Conservation (phyloP, 768 basidiomycete genomes). For the Auricularia cornea region DNA sequence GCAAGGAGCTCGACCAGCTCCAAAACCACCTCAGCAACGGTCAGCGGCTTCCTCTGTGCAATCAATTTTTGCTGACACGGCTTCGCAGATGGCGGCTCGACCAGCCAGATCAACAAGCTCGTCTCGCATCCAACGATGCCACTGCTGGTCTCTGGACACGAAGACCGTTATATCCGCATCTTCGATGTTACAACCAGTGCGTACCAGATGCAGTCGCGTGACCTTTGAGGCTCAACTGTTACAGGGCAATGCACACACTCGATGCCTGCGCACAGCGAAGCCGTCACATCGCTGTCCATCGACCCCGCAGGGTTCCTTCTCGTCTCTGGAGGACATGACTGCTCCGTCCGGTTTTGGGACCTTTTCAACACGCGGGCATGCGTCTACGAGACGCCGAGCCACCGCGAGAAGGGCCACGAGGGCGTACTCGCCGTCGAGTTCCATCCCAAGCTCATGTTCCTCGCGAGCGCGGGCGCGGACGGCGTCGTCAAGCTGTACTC, state of each 20-base stretch:
- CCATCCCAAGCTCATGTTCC: constrained; percentile 72
- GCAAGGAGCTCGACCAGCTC: constrained; percentile 51
- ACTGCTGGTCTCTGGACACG: constrained; percentile 81
- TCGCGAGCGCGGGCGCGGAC: constrained; percentile 94
- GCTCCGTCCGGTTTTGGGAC: constrained; percentile 93
- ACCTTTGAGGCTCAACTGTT: not conserved
- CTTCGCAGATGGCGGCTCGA: constrained; percentile 55
- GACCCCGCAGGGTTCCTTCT: constrained; percentile 82
- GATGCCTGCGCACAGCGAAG: constrained; percentile 84
- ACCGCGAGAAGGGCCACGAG: constrained; percentile 83
- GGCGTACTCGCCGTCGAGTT: constrained; percentile 86
- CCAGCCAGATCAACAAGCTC: constrained; percentile 78
- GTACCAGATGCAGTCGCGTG: constrained; percentile 12
- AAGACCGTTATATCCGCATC: constrained; percentile 88
- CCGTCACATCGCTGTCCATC: constrained; percentile 84
- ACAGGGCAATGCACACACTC: constrained; percentile 81
- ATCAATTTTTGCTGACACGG: not conserved
- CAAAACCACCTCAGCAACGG: constrained; percentile 16
- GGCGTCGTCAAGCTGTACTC: constrained; percentile 89
- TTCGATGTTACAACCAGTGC: constrained; percentile 78
- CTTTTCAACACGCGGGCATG: constrained; percentile 71
- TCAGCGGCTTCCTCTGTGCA: constrained; percentile 47
- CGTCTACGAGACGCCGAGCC: constrained; percentile 81
- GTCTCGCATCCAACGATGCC: constrained; percentile 87
- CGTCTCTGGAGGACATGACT: constrained; percentile 88